Evolutionary conservation across 1,284 basidiomycete genomes (phyloP), one percentile per base, ranked within the genome.

Genomic region (Vanrija sp.): DNA sequence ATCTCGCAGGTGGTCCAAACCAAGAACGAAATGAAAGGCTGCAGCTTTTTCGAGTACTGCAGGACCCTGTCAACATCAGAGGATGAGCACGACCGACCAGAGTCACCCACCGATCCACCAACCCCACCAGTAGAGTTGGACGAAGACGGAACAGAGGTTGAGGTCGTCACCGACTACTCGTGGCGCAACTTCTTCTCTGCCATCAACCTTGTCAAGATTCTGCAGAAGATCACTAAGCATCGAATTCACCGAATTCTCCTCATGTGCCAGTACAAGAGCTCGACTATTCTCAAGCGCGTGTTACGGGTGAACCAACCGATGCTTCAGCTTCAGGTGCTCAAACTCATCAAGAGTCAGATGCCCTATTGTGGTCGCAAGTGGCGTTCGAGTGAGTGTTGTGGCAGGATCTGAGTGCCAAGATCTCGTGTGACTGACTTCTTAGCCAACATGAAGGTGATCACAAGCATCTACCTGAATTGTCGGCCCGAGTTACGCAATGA

Each of bases 361-460:
- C 96, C 96, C 0, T 98, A 93, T 74, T 97, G 92, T 71, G 96
- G 96, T 14, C 83, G 95, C 46, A 98, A 98, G 79, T 98, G 96
- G 96, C 82, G 95, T 49, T 93, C 97, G 79, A 89, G 93, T 93
- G 75, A 70, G 84, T 71, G 21, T 23, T 23, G 21, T 5, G 21
- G 21, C 21, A 23, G 21, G 21, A 23, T 23, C 21, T 49, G 7
- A 2, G 28, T 28, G 29, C 5, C 23, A 3, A 12, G 12, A 4
- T 5, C 40, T 3, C 16, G 9, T 45, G 15, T 3, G 15, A 4
- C 48, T 54, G n/a, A 61, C 43, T 16, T 28, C 10, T 0, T 67
- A 95, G 91, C 89, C 23, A 99, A 98, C 73, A 99, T 99, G 96
- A 96, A 98, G 77, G 90, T 98, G 58, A 98, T 99, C 70, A 99